phyloP scores from a whole-genome alignment of 495 filamentous ascomycete species.

The Penicillium alfredii region DNA sequence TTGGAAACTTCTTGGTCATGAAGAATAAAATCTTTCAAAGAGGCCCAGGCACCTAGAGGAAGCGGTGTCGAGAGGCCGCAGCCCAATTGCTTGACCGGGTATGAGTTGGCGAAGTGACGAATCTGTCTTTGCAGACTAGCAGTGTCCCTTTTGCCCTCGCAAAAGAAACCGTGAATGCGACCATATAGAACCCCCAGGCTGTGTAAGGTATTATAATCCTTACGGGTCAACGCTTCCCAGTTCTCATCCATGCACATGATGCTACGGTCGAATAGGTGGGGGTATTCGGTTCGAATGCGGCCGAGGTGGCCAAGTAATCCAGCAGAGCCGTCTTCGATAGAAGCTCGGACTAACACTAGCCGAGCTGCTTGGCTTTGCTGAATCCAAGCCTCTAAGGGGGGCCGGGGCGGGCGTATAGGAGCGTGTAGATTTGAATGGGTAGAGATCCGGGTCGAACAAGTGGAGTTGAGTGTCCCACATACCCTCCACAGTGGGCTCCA shows the following conservation, averaged over 20 bases:
- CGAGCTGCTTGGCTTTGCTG: slow-evolving; percentile 1
- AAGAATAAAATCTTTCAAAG: slow-evolving; percentile 7
- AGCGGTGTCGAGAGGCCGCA: slow-evolving; percentile 15
- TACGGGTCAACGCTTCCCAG: slow-evolving; percentile 1
- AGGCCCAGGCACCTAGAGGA: slow-evolving; percentile 8
- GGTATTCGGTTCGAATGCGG: slow-evolving; percentile 12
- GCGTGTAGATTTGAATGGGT: slow-evolving; percentile 19
- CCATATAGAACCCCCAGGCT: slow-evolving; percentile 8
- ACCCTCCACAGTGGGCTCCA: not conserved
- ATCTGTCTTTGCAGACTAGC: slow-evolving; percentile 3
- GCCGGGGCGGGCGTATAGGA: slow-evolving; percentile 17
- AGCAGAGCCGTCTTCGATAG: slow-evolving; percentile 12
- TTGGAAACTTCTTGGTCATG: slow-evolving; percentile 4
- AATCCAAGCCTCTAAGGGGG: slow-evolving; percentile 6
- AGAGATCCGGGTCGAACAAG: slow-evolving; percentile 11
- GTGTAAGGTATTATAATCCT: slow-evolving; percentile 9
- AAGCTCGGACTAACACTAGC: slow-evolving; percentile 17
- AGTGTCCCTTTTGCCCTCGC: not conserved
- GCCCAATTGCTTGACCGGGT: slow-evolving; percentile 4
- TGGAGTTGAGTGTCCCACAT: slow-evolving; percentile 21
- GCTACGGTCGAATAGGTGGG: slow-evolving; percentile 10
- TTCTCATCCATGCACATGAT: slow-evolving; percentile 15
- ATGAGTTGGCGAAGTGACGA: slow-evolving; percentile 7
- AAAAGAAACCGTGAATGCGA: slow-evolving; percentile 11
- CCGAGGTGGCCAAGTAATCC: slow-evolving; percentile 12